Conservation (phyloP, 805 yeast genomes). For the Martiniozyma abietophila region DNA sequence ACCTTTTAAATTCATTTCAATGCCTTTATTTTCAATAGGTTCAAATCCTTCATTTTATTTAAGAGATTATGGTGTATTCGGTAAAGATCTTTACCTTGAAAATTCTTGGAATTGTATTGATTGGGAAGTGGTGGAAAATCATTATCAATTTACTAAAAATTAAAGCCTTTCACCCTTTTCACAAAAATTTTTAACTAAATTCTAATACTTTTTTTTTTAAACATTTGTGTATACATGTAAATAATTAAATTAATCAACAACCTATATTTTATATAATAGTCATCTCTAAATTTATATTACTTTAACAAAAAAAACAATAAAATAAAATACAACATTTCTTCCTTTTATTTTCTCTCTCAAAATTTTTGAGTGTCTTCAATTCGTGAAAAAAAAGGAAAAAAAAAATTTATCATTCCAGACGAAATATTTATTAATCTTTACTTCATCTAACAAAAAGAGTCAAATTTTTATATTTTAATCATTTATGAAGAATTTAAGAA, state of each 20-base stretch:
- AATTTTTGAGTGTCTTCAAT: conserved; percentile 1
- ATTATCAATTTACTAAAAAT: neutral
- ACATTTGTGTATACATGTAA: neutral
- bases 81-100: conserved; percentile 61
- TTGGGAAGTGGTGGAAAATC: conserved; percentile 69
- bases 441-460: no score
- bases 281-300: no score
- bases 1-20: conserved; percentile 30
- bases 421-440: no score
- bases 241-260: no score
- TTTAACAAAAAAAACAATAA: no score
- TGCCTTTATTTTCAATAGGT: conserved; percentile 64
- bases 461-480: no score
- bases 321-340: no score
- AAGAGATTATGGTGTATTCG: conserved; percentile 70
- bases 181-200: no score
- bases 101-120: conserved; percentile 71
- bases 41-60: conserved; percentile 63
- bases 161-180: neutral
- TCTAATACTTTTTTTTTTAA: neutral
- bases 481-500: conserved; percentile 26
- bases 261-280: no score
- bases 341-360: no score
- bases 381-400: neutral
- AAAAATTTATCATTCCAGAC: no score